phyloP scores from a whole-genome alignment of 2,329 filamentous ascomycete species.

The Alternaria ventricosa region DNA sequence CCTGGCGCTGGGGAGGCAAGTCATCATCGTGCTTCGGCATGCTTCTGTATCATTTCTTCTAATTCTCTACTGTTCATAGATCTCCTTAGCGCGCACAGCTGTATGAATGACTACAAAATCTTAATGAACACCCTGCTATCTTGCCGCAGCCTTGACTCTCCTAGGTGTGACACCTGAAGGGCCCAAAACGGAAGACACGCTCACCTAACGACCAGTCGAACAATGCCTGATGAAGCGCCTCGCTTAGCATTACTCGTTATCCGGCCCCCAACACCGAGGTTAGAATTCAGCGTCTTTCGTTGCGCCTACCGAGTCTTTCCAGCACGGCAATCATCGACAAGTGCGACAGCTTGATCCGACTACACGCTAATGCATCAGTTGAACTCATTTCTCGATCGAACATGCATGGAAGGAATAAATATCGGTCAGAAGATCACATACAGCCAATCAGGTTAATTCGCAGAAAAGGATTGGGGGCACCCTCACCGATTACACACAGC shows the following conservation, averaged over 20 bases:
- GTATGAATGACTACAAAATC: background rate
- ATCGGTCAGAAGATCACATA: background rate
- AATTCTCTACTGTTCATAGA: background rate
- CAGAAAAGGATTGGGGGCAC: background rate
- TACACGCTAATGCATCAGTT: slow-evolving; percentile 1
- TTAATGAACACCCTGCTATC: background rate
- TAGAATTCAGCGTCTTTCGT: background rate
- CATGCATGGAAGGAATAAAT: slow-evolving; percentile 3
- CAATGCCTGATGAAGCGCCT: background rate
- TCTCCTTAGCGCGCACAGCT: background rate
- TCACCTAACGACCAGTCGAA: background rate
- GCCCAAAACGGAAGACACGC: no score
- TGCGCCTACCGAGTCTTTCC: background rate
- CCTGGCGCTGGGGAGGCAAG: slow-evolving; percentile 14
- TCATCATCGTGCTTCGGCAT: slow-evolving; percentile 2
- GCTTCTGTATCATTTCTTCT: background rate
- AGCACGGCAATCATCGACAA: background rate
- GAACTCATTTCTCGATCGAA: background rate
- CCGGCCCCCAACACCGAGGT: background rate
- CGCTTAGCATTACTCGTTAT: background rate
- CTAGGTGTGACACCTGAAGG: no score
- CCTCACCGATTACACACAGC: background rate
- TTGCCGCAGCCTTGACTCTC: background rate
- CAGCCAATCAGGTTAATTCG: background rate
- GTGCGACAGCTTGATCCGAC: background rate